These are phyloP conservation scores for Chloranthus sessilifolius DNA, from an alignment of 164 flowering plant species.

Conservation along the genomic window DNA sequence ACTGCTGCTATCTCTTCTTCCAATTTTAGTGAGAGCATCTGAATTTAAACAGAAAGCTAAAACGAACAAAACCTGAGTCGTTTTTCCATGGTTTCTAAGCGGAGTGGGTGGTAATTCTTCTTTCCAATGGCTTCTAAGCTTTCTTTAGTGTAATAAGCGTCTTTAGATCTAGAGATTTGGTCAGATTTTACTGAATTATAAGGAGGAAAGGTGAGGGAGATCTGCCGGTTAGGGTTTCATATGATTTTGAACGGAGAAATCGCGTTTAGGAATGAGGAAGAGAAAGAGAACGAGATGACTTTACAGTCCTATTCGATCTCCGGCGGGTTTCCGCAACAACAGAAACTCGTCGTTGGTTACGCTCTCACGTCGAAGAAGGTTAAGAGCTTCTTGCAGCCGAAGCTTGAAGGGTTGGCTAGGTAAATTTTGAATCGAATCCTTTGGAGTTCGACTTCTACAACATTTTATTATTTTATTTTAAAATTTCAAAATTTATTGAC, in stretches of 20 bases:
- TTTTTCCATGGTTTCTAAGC: too few species aligned
- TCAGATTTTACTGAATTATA: not conserved
- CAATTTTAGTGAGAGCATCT: not conserved
- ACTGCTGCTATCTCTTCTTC: not conserved
- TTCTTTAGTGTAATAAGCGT: too few species aligned
- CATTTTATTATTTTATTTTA: too few species aligned
- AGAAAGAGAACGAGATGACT: slow-evolving; percentile 17
- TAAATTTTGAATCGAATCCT: slow-evolving; percentile 21
- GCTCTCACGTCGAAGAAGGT: slow-evolving; percentile 66
- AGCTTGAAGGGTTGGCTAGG: slow-evolving; percentile 54
- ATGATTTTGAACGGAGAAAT: slow-evolving; percentile 45
- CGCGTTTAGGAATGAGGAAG: slow-evolving; percentile 14
- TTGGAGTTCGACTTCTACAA: too few species aligned
- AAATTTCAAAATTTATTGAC: too few species aligned
- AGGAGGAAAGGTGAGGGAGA: not conserved
- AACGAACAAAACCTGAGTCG: not conserved
- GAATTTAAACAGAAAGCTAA: not conserved
- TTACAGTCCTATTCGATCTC: slow-evolving; percentile 11
- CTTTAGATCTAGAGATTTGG: not conserved
- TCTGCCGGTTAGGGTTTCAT: too few species aligned
- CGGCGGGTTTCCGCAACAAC: slow-evolving; percentile 18
- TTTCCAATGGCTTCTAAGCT: not conserved
- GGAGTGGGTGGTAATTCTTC: not conserved
- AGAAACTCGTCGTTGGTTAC: slow-evolving; percentile 53
- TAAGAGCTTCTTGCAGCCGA: slow-evolving; percentile 68